Conservation (phyloP, 805 yeast genomes). For the Metschnikowia proteae region DNA sequence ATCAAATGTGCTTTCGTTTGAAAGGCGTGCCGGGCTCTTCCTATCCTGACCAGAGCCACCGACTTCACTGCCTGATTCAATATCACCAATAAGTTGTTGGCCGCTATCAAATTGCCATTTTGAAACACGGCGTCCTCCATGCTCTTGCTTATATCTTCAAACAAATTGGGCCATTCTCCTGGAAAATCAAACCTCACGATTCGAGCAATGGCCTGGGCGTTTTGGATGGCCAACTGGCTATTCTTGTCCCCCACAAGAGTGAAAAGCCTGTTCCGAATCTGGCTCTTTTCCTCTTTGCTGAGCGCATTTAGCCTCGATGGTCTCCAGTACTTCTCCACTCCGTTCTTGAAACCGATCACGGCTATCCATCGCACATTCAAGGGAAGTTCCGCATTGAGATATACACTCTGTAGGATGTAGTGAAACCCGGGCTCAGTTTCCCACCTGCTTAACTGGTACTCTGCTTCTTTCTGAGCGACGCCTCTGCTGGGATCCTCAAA, state of each 20-base stretch:
- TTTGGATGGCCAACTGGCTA: constrained; percentile 71
- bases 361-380: constrained; percentile 81
- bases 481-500: constrained; percentile 45
- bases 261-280: constrained; percentile 58
- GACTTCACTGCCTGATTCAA: constrained; percentile 76
- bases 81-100: constrained; percentile 62
- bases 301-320: constrained; percentile 51
- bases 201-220: constrained; percentile 76
- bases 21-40: constrained; percentile 74
- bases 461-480: constrained; percentile 58
- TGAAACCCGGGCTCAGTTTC: constrained; percentile 60
- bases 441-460: constrained; percentile 66
- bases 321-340: constrained; percentile 83
- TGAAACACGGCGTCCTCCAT: constrained; percentile 43
- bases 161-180: constrained; percentile 74
- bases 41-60: constrained; percentile 73
- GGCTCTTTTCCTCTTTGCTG: constrained; percentile 62
- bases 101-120: constrained; percentile 44
- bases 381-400: constrained; percentile 55
- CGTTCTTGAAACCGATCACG: constrained; percentile 83
- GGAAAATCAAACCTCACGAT: constrained; percentile 87
- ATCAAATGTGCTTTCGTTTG: constrained; percentile 66
- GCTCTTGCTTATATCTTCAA: constrained; percentile 55
- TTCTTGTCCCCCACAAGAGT: constrained; percentile 63
- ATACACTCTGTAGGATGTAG: constrained; percentile 51